These are phyloP conservation scores for Alternaria atra DNA, from an alignment of 2,329 filamentous ascomycete genomes.

Conservation along the genomic window DNA sequence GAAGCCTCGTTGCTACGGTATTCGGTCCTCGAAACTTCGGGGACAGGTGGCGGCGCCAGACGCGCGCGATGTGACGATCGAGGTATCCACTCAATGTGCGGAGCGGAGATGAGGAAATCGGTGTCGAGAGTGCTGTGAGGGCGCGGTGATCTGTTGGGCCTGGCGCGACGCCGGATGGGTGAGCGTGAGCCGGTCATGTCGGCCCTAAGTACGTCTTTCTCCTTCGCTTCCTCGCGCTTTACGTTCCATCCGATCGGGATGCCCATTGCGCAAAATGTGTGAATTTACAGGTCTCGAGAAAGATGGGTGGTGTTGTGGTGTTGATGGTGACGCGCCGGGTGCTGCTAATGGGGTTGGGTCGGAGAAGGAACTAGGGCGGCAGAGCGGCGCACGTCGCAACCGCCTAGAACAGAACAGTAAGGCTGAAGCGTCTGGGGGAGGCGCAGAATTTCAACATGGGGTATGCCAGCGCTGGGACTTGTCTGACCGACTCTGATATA, in stretches of 20 bases:
- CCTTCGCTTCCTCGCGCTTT: slow-evolving; percentile 59
- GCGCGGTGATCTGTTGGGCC: slow-evolving; percentile 35
- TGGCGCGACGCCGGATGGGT: slow-evolving; percentile 63
- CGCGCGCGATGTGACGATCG: slow-evolving; percentile 33
- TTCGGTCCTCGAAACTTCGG: slow-evolving; percentile 38
- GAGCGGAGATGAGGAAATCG: slow-evolving; percentile 25
- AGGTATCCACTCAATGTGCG: slow-evolving; percentile 21
- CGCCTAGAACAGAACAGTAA: slow-evolving; percentile 25
- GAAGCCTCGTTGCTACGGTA: slow-evolving; percentile 27
- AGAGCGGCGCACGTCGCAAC: slow-evolving; percentile 16
- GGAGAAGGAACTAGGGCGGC: slow-evolving; percentile 26
- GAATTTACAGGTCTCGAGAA: slow-evolving; percentile 21
- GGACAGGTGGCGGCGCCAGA: slow-evolving; percentile 45
- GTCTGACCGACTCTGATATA: background rate
- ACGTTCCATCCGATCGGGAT: slow-evolving; percentile 59
- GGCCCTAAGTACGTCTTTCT: slow-evolving; percentile 57
- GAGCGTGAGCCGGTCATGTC: slow-evolving; percentile 65
- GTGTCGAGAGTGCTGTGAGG: slow-evolving; percentile 27
- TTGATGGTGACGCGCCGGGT: slow-evolving; percentile 37
- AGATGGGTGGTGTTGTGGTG: slow-evolving; percentile 19
- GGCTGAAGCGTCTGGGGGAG: slow-evolving; percentile 29
- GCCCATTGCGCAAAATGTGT: slow-evolving; percentile 53
- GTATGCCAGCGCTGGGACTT: background rate
- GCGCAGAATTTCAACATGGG: slow-evolving; percentile 18
- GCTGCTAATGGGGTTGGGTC: slow-evolving; percentile 21